Evolutionary conservation across 352 stramenopile genomes (phyloP).

Genomic region (Thraustochytrium striatum): DNA sequence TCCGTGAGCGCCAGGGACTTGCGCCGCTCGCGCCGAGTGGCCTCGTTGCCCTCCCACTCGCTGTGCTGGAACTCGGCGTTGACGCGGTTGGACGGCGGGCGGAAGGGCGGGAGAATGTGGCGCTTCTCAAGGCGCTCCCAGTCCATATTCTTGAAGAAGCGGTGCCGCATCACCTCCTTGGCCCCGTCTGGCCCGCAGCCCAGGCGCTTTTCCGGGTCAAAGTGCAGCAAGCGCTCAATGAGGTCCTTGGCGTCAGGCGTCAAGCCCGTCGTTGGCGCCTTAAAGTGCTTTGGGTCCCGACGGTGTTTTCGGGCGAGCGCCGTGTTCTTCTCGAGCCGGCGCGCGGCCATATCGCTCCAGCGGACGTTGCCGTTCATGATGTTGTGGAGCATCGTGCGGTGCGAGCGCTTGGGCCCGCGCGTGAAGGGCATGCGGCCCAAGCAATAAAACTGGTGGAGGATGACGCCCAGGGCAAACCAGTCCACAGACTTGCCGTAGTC

Average conservation of each 20-base stretch:
- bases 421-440: conserved; percentile 25
- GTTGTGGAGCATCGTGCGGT: conserved; percentile 28
- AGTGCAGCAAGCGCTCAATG: conserved; percentile 73
- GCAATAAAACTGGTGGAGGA: conserved; percentile 44
- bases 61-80: conserved; percentile 36
- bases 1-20: conserved; percentile 33
- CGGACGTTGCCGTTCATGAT: conserved; percentile 29
- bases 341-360: conserved; percentile 11
- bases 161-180: conserved; percentile 79
- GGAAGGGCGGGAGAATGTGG: conserved; percentile 24
- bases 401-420: conserved; percentile 29
- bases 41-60: conserved; percentile 14
- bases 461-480: conserved; percentile 39
- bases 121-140: conserved; percentile 60
- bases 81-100: not conserved
- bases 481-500: conserved; percentile 35
- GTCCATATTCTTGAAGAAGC: conserved; percentile 83
- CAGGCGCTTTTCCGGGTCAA: conserved; percentile 84
- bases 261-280: not conserved
- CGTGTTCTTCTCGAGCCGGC: conserved; percentile 1
- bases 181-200: conserved; percentile 79
- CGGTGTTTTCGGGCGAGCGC: not conserved
- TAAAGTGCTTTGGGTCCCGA: not conserved
- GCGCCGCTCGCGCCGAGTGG: conserved; percentile 14
- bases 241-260: conserved; percentile 52